A percentile compares a stretch with the other conserved stretches of the same genome.
Conservation (phyloP, 2,329 filamentous ascomycete species). For the Teratosphaeriaceae sp. region DNA sequence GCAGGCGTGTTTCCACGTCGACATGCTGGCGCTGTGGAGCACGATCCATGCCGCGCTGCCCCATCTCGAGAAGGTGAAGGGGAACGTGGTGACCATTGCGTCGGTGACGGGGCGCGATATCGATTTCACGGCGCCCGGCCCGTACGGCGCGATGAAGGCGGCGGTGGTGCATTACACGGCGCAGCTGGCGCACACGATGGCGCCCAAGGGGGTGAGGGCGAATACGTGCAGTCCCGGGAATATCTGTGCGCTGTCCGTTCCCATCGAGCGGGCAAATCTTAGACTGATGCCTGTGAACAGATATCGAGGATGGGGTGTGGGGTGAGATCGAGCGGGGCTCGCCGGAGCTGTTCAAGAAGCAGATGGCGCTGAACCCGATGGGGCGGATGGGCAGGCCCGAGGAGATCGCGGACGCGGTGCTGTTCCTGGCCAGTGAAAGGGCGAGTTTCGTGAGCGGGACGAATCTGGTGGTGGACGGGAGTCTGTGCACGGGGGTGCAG, state of each 20-base stretch:
- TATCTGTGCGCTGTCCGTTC: too few species aligned
- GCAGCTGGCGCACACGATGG: conserved; percentile 29
- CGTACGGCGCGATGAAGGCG: conserved; percentile 31
- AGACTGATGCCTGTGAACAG: too few species aligned
- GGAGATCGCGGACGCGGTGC: conserved; percentile 44
- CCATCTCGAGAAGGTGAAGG: conserved; percentile 28
- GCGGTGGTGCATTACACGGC: conserved; percentile 33
- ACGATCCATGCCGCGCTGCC: conserved; percentile 29
- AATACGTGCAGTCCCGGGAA: conserved; percentile 32
- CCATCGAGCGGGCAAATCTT: too few species aligned
- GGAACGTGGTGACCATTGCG: conserved; percentile 31
- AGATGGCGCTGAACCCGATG: conserved; percentile 38
- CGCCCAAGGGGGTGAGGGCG: conserved; percentile 30
- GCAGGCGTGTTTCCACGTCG: conserved; percentile 26
- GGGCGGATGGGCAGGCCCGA: conserved; percentile 43
- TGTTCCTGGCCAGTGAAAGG: conserved; percentile 27
- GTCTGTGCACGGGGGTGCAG: conserved; percentile 23
- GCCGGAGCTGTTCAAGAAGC: conserved; percentile 39
- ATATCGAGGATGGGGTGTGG: conserved; percentile 32
- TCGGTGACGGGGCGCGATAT: conserved; percentile 32
- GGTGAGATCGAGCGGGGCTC: conserved; percentile 37
- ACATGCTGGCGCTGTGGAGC: conserved; percentile 29
- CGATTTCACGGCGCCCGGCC: conserved; percentile 32
- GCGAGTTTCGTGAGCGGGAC: conserved; percentile 24
- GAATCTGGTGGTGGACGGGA: conserved; percentile 27